These are phyloP conservation scores for Peronospora belbahrii DNA, from an alignment of 352 stramenopile species.

Conservation along the genomic window DNA sequence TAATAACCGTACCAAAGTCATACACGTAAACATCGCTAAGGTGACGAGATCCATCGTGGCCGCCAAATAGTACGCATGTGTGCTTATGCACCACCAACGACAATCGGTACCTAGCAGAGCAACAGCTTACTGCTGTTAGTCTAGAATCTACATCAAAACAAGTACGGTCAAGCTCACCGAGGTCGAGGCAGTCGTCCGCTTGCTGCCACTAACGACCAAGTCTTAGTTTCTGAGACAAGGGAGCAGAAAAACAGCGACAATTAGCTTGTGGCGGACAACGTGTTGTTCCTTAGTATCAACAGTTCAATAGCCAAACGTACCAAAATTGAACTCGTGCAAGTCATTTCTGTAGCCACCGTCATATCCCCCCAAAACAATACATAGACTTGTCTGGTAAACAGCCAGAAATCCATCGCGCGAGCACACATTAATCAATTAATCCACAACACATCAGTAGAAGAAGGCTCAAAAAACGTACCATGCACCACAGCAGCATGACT, in stretches of 20 bases:
- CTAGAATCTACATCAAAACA: not conserved
- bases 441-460: not conserved
- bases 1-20: slow-evolving; percentile 81
- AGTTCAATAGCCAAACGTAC: slow-evolving; percentile 17
- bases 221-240: slow-evolving; percentile 45
- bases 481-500: slow-evolving; percentile 92
- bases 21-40: slow-evolving; percentile 96
- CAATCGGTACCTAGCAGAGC: slow-evolving; percentile 64
- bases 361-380: slow-evolving; percentile 92
- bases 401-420: not conserved
- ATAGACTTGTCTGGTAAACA: slow-evolving; percentile 58
- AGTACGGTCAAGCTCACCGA: slow-evolving; percentile 26
- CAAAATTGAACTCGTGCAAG: slow-evolving; percentile 95
- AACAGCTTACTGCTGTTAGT: not conserved
- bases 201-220: slow-evolving; percentile 83
- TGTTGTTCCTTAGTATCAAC: not conserved
- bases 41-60: slow-evolving; percentile 96
- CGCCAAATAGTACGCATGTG: slow-evolving; percentile 93
- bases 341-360: slow-evolving; percentile 93
- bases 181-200: slow-evolving; percentile 64
- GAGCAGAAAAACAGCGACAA: not conserved
- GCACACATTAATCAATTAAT: not conserved
- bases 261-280: slow-evolving; percentile 1
- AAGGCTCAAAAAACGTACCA: slow-evolving; percentile 23
- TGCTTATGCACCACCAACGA: slow-evolving; percentile 89